Conservation (phyloP, 2,329 filamentous ascomycete genomes). For the Colletotrichum tanaceti region DNA sequence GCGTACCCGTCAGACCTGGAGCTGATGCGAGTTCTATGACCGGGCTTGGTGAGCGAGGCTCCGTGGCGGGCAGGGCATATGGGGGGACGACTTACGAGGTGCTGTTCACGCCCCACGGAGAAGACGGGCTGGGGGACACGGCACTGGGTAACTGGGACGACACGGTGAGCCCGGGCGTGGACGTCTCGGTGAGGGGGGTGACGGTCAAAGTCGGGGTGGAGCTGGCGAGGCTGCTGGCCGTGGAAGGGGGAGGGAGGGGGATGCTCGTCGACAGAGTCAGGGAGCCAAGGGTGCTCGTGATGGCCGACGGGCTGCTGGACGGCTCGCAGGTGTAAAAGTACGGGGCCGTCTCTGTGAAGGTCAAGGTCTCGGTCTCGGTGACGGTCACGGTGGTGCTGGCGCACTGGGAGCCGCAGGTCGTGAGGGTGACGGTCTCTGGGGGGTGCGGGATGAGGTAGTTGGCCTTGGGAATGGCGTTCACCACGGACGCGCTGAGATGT, state of each 20-base stretch:
- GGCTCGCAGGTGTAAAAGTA: conserved; percentile 42
- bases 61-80: no score
- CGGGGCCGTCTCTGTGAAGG: conserved; percentile 47
- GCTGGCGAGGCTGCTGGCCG: conserved; percentile 13
- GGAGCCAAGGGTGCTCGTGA: conserved; percentile 1
- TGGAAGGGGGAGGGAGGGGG: neutral
- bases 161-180: conserved; percentile 4
- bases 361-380: no score
- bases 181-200: neutral
- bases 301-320: neutral
- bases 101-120: conserved; percentile 9
- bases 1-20: conserved; percentile 10
- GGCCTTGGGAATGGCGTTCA: conserved; percentile 42
- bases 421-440: conserved; percentile 34
- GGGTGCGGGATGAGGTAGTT: conserved; percentile 24
- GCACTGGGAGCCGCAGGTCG: conserved; percentile 31
- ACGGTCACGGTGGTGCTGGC: conserved; percentile 46
- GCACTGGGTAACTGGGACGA: conserved; percentile 27
- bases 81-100: conserved; percentile 11
- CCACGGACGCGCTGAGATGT: conserved; percentile 43
- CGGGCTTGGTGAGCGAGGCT: neutral
- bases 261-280: conserved; percentile 20
- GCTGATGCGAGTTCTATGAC: neutral
- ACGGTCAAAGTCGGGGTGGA: neutral
- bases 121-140: conserved; percentile 18